Evolutionary conservation across 768 basidiomycete genomes (phyloP), one percentile per base, ranked within the genome.

Genomic region (Leccinum barrowsii): DNA sequence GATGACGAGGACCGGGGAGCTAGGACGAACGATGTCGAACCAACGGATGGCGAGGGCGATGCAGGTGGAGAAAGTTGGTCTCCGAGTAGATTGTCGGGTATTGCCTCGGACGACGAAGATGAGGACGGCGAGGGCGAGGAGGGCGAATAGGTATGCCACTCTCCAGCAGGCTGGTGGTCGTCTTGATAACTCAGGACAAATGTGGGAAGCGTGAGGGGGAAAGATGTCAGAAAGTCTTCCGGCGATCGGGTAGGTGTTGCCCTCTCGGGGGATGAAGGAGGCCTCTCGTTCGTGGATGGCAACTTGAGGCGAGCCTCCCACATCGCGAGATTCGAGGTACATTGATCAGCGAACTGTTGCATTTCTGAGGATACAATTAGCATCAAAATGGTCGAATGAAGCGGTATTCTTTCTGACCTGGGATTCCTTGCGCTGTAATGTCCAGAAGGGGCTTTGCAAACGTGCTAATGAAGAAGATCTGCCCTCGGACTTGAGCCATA

Each of bases 371-470:
- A 21, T 13, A 44, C 30, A 52, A 28, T 61, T 7, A 62, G 76
- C 21, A 28, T 54, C 42, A 57, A 22, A 15, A 34, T 13, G 53
- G 19, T 3, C 46, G 15, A 12, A 50, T 26, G 28, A 44, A 19
- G n/a, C 7, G 40, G 13, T 7, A 21, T 1, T 34, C 17, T 19
- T 47, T 13, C 82, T 64, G 65, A 91, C 91, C 85, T 52, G 92
- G 91, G 51, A 97, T 78, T 21, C 85, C 89, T 49, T 76, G 77
- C 4, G 87, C 80, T 3, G 87, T 86, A 42, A 92, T 74, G 61
- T 91, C 85, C 58, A 97, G 85, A 22, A 99, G 77, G 1, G 96
- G 96, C 65, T 85, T 84, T 46, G 87, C 90, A 69, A 92, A 98
- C 3, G 79, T 78, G 55, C 81, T 82, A 63, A 94, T 90, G 74